Conservation (phyloP, 441 rosid genomes). For the Capsella rubella region DNA sequence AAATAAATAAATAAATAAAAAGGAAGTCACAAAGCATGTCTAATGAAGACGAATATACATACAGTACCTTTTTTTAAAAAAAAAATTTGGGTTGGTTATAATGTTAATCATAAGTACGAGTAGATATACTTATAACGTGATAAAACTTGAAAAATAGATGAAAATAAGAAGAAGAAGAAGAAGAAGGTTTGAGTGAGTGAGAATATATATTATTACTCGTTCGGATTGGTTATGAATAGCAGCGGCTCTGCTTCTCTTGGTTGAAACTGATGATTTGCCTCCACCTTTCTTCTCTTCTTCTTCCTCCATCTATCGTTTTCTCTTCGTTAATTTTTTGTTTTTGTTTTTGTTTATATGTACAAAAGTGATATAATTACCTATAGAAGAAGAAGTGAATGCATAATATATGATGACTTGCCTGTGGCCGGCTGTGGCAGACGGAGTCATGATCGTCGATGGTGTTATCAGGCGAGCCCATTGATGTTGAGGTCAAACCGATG, state of each 20-base stretch:
- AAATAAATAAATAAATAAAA: too few relatives aligned
- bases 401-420: conserved; percentile 42
- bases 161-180: not conserved
- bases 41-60: not conserved
- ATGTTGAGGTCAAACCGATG: conserved; percentile 63
- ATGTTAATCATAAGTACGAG: too few relatives aligned
- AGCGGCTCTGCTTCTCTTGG: conserved; percentile 88
- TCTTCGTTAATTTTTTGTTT: not conserved
- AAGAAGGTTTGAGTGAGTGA: not conserved
- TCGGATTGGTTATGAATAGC: conserved; percentile 98
- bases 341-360: not conserved
- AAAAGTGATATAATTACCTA: not conserved
- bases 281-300: conserved; percentile 54
- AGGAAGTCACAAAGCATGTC: not conserved
- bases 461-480: conserved; percentile 40
- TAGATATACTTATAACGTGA: not conserved
- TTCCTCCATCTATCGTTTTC: conserved; percentile 48
- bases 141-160: not conserved
- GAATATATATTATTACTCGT: conserved; percentile 54
- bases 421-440: conserved; percentile 66
- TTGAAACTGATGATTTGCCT: conserved; percentile 68
- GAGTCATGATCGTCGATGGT: conserved; percentile 75
- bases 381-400: not conserved
- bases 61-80: too few relatives aligned
- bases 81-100: too few relatives aligned